These are phyloP conservation scores for Orbilia oligospora DNA, from an alignment of 2,329 filamentous ascomycete species.

Conservation along the genomic window DNA sequence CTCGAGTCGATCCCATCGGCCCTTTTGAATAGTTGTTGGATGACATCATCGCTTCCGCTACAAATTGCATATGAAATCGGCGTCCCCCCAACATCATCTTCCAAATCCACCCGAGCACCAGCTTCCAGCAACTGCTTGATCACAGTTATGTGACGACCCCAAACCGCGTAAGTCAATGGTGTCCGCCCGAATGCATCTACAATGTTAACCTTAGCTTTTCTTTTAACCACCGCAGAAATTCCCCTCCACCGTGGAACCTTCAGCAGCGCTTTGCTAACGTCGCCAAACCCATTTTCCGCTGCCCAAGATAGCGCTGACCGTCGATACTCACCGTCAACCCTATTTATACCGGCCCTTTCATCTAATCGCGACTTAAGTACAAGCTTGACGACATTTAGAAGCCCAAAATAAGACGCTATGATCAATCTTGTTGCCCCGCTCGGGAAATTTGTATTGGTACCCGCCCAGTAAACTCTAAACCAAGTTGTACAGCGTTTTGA, in stretches of 20 bases:
- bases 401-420: conserved; percentile 2
- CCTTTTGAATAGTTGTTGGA: neutral
- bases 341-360: neutral
- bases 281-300: conserved; percentile 5
- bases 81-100: neutral
- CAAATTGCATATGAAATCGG: conserved; percentile 17
- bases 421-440: neutral
- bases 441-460: neutral
- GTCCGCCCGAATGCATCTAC: neutral
- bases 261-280: neutral
- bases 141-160: neutral
- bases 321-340: conserved; percentile 15
- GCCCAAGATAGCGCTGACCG: conserved; percentile 50
- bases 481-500: neutral
- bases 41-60: neutral
- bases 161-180: neutral
- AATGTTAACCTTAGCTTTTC: neutral
- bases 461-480: conserved; percentile 7
- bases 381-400: conserved; percentile 1
- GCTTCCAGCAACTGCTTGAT: neutral
- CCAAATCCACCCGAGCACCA: neutral
- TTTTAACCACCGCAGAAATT: neutral
- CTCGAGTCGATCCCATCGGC: neutral
- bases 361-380: neutral
- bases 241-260: neutral